Conservation (phyloP, 2,329 filamentous ascomycete genomes). For the Ascochyta pisi region DNA sequence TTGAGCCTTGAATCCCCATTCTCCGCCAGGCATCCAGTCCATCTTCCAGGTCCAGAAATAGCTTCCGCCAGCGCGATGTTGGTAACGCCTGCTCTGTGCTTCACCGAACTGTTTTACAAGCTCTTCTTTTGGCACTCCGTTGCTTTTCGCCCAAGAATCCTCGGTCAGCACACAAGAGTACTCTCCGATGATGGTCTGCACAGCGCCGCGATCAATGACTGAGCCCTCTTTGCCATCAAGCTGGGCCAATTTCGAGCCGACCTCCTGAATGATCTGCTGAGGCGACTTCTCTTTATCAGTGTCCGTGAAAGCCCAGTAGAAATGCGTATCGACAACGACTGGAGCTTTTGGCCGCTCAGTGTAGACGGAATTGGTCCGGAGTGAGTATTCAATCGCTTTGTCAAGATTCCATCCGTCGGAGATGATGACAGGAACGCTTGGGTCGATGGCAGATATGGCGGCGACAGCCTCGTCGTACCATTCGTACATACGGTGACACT, state of each 20-base stretch:
- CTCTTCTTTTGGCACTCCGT: conserved; percentile 45
- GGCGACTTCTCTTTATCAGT: conserved; percentile 60
- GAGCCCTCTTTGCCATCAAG: conserved; percentile 57
- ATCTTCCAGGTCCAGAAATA: conserved; percentile 69
- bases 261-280: conserved; percentile 59
- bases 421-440: conserved; percentile 62
- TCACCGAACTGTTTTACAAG: conserved; percentile 57
- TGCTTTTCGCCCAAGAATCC: conserved; percentile 55
- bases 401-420: conserved; percentile 64
- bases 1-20: conserved; percentile 66
- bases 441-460: conserved; percentile 57
- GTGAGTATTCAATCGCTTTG: conserved; percentile 55
- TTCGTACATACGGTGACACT: conserved; percentile 61
- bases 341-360: conserved; percentile 50
- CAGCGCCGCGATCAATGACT: conserved; percentile 58
- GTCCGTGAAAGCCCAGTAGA: conserved; percentile 66
- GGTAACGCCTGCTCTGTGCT: conserved; percentile 57
- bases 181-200: conserved; percentile 63
- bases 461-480: conserved; percentile 63
- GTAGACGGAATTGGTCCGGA: conserved; percentile 49
- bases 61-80: conserved; percentile 58
- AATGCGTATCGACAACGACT: conserved; percentile 65
- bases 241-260: conserved; percentile 53
- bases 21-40: conserved; percentile 68
- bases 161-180: conserved; percentile 64